Evolutionary conservation across 1,284 basidiomycete species (phyloP).

Genomic region (Marasmius fiardii): DNA sequence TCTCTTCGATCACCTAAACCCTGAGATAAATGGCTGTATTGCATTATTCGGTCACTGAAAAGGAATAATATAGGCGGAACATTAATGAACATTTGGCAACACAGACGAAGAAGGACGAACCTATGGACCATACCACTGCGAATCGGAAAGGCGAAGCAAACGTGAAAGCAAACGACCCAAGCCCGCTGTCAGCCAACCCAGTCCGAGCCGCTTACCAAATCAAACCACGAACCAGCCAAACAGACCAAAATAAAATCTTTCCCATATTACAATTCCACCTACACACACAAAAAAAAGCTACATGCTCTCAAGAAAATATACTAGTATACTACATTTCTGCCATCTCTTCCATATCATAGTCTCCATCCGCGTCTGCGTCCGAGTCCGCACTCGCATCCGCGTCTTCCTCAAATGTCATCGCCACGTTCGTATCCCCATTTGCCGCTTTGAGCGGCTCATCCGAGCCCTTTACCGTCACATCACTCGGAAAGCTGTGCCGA

Average conservation of each 20-base stretch:
- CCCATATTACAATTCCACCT: background rate
- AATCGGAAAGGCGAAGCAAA: background rate
- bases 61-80: slow-evolving; percentile 5
- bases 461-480: slow-evolving; percentile 35
- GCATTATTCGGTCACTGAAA: slow-evolving; percentile 43
- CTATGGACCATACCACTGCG: background rate
- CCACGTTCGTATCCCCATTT: background rate
- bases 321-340: slow-evolving; percentile 31
- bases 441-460: background rate
- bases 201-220: background rate
- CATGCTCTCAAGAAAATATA: slow-evolving; percentile 5
- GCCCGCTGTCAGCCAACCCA: background rate
- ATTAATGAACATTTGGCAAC: background rate
- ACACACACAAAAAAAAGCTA: slow-evolving; percentile 4
- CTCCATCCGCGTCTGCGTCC: slow-evolving; percentile 37
- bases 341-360: slow-evolving; percentile 32
- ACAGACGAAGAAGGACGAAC: background rate
- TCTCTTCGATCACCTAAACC: slow-evolving; percentile 40
- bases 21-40: slow-evolving; percentile 40
- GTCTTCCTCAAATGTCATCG: background rate
- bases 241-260: background rate
- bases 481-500: slow-evolving; percentile 50
- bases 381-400: slow-evolving; percentile 15
- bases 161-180: background rate
- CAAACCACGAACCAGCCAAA: slow-evolving; percentile 2